Base-by-base conservation (phyloP, 495 filamentous ascomycete genomes). In the Tuber indicum region DNA sequence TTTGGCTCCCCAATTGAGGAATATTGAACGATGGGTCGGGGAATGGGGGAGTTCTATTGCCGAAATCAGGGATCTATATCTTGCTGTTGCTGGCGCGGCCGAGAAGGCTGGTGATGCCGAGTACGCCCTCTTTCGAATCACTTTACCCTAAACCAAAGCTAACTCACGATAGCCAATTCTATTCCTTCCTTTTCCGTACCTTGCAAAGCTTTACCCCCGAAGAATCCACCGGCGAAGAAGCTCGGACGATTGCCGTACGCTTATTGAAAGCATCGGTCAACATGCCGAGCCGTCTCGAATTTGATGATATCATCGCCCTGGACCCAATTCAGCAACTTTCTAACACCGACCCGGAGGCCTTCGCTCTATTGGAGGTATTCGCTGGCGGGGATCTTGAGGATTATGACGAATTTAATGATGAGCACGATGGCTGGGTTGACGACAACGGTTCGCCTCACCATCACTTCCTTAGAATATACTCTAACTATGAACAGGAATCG, bases 351-450 rank as follows among this genome's bases (percentile, higher is more conserved):
- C 90, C 92, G 69, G 87, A 91, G 47, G 92, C 93, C 84, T 94
- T 91, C 80, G 93, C 98, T 84, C 90, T 99, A 19, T 90, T 98
- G 75, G 95, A 97, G 79, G 92, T 98, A 84, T 98, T 99, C 86
- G 92, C 92, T 78, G 91, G 94, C 76, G 93, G 98, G 83, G 90
- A 92, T 72, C 88, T 97, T 71, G 96, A 98, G 81, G 93, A 97
- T 83, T 97, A 96, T 87, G 92, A 93, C 82, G 94, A 96, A 84
- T 98, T 98, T 87, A 89, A 91, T 77, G 91, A 93, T 73, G 91
- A 91, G 83, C 90, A 96, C 84, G 89, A 92, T 77, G 91, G 91
- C 72, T 96, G 91, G 84, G 85, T 97, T 76, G 91, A 94, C 85
- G 89, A 90, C 81, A 86, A 91, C 75, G 88, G 88, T 72, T 86